Base-by-base conservation (phyloP, 2,329 filamentous ascomycete species). In the Penicillium sp. region DNA sequence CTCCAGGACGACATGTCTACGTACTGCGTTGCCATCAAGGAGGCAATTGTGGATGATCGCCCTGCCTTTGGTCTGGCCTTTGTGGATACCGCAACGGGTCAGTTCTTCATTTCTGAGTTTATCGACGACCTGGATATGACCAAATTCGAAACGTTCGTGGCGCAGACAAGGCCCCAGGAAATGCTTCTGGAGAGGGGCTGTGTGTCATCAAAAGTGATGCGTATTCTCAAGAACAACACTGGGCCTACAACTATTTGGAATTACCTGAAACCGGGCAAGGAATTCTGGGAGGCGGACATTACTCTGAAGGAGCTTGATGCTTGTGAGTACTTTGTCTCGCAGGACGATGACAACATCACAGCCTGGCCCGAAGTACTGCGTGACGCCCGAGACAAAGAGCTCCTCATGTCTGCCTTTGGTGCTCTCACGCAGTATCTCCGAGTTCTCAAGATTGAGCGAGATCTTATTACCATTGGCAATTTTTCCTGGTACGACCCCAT, bases 1-100 rank as follows among this genome's bases (percentile, higher is more conserved):
- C 80, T 98, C 36, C 91, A 97, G 66, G 89, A 95, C 63, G 93
- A 98, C 67, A 95, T 95, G 85, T 88, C 93, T 1, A 95, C 90
- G 0, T 97, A 89, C 68, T 98, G 93, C 66, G 89, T 93, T 45
- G 87, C 93, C 1, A 93, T 98, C 71, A 98, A 98, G 66, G 86
- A 91, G 64, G 81, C 73, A 3, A 67, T 81, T 1, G 75, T 86
- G 9, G 74, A 93, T 52, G 86, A 84, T 45, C 75, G 83, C 27
- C 90, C 93, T 4, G 82, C 83, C 0, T 98, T 98, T 66, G 93
- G 93, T 7, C 83, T 98, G 44, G 85, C 90, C 0, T 96, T 97
- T 68, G 88, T 95, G 9, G 93, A 98, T 65, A 93, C 93, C 6
- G 90, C 93, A 1, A 98, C 91, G 0, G 93, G 91, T 8, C 89